Evolutionary conservation across 768 basidiomycete genomes (phyloP).

Genomic region (Suillus luteus): DNA sequence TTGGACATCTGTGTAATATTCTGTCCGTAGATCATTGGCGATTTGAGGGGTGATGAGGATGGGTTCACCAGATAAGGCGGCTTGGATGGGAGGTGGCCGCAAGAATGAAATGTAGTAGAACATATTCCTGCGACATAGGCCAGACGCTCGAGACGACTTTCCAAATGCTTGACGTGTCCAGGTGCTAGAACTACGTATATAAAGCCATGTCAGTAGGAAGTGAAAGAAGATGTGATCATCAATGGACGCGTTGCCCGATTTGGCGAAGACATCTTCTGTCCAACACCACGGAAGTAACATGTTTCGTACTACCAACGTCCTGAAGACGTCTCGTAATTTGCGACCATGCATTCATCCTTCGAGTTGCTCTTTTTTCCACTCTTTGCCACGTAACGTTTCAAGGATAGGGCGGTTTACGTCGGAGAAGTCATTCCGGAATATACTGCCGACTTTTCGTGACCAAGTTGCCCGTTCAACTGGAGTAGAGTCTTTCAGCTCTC

Average conservation of each 20-base stretch:
- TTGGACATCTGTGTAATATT: slow-evolving; percentile 52
- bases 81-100: slow-evolving; percentile 72
- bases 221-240: background rate
- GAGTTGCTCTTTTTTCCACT: slow-evolving; percentile 25
- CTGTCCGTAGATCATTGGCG: slow-evolving; percentile 88
- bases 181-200: background rate
- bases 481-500: slow-evolving; percentile 46
- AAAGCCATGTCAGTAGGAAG: background rate
- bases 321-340: slow-evolving; percentile 23
- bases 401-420: slow-evolving; percentile 24
- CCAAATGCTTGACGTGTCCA: background rate
- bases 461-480: slow-evolving; percentile 33
- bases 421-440: slow-evolving; percentile 6
- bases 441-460: slow-evolving; percentile 36
- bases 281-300: slow-evolving; percentile 16
- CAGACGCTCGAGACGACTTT: background rate
- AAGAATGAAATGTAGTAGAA: slow-evolving; percentile 90
- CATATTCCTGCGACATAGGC: slow-evolving; percentile 27
- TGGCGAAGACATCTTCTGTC: slow-evolving; percentile 4
- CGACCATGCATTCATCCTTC: slow-evolving; percentile 16
- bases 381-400: slow-evolving; percentile 25
- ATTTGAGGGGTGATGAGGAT: slow-evolving; percentile 81
- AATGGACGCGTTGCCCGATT: slow-evolving; percentile 8
- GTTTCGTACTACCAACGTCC: slow-evolving; percentile 24
- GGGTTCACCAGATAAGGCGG: slow-evolving; percentile 37